Conservation (phyloP, 1,139 yeast species). For the Blastobotrys capitulatus region DNA sequence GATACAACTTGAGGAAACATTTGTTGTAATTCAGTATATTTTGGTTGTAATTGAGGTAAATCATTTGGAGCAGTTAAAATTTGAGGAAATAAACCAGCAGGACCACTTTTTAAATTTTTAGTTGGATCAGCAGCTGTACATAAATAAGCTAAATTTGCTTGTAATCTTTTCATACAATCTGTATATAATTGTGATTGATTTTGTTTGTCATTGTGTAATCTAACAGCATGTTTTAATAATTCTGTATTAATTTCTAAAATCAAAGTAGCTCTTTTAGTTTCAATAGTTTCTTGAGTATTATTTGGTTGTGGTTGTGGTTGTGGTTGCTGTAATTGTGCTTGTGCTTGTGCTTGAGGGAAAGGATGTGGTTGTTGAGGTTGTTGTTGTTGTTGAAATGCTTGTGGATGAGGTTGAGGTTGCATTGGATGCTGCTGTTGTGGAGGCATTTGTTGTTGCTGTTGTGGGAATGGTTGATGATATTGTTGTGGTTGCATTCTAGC, state of each 20-base stretch:
- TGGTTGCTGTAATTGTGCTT: neutral
- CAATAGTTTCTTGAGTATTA: slow-evolving; percentile 10
- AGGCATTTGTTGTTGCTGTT: no score
- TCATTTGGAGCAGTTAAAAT: slow-evolving; percentile 30
- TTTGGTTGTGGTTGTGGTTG: neutral
- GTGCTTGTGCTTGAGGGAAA: neutral
- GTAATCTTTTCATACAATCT: slow-evolving; percentile 32
- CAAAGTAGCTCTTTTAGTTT: slow-evolving; percentile 24
- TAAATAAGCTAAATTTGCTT: slow-evolving; percentile 31
- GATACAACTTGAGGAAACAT: slow-evolving; percentile 29
- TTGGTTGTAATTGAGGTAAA: slow-evolving; percentile 27
- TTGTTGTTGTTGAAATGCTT: neutral
- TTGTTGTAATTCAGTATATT: slow-evolving; percentile 27
- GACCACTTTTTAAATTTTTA: slow-evolving; percentile 18
- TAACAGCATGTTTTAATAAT: slow-evolving; percentile 26
- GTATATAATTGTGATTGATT: slow-evolving; percentile 3
- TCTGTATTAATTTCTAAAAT: slow-evolving; percentile 33
- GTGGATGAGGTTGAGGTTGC: neutral
- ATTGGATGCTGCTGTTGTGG: no score
- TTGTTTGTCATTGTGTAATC: slow-evolving; percentile 20
- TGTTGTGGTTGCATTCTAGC: slow-evolving; percentile 11
- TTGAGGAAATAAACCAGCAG: slow-evolving; percentile 23
- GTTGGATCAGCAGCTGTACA: slow-evolving; percentile 27
- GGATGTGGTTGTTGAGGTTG: neutral
- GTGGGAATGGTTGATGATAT: neutral